Base-by-base conservation (phyloP, 2,329 filamentous ascomycete genomes). In the Sporothrix variecibatus region DNA sequence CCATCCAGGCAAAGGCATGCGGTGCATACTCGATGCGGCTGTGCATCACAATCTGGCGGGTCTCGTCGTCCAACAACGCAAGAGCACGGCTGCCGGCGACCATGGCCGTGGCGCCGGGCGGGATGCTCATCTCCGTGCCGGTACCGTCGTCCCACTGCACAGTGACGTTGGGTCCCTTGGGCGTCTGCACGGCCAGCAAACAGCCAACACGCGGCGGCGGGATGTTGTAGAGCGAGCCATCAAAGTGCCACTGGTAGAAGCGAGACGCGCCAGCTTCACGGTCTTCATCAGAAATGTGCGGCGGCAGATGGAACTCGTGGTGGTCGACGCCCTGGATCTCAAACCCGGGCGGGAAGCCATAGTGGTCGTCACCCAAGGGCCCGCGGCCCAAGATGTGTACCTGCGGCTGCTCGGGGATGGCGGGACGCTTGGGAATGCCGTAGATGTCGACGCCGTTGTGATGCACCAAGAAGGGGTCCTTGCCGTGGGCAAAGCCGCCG, bases 171-270 rank as follows among this genome's bases (percentile, higher is more conserved):
- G 75, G 75, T 0, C 81, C 81, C 70, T 80, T 80, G n/a, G 81
- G 81, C 8, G 79, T 81, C 26, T 78, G 74, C 11, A 82, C 81
- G 11, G 81, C 81, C n/a, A 82, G 78, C 31, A 82, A 75, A 72
- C 81, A 82, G 49, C 81, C 81, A 2, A 82, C 80, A 11, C 81
- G 77, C 8, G 81, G 80, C 64, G 81, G 81, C 11, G 80, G 81
- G 60, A 82, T 82, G 56, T 77, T 76, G 75, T 82, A 82, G 34
- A 82, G 75, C 1, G 81, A 68, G 23, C 78, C 81, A 74, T 82
- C 81, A 75, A 80, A 82, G 73, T 82, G 81, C 81, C 81, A 82
- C 65, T 81, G 80, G 73, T 82, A 82, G 72, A 82, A 82, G 2
- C 81, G 76, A 46, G 78, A 80, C 46, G 79, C 78, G 4, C 81